Evolutionary conservation across 495 filamentous ascomycete genomes (phyloP).

Genomic region (Hypoxylon intermedium): DNA sequence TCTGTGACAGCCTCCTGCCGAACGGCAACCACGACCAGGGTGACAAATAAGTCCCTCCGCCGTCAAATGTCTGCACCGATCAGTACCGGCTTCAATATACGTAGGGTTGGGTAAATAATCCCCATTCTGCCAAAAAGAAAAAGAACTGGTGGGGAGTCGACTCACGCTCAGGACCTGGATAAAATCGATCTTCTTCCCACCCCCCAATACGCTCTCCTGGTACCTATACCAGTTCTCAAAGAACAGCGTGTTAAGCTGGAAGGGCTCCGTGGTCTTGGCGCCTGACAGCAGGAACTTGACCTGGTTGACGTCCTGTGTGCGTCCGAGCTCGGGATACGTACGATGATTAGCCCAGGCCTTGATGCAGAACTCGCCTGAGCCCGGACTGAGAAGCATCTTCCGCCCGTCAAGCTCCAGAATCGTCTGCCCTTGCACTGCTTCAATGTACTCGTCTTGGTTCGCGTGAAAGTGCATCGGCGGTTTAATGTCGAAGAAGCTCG

Average conservation of each 20-base stretch:
- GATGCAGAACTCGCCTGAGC: not conserved
- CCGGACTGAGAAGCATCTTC: not conserved
- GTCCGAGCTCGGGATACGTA: conserved; percentile 19
- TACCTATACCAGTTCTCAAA: conserved; percentile 62
- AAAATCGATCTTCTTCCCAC: conserved; percentile 40
- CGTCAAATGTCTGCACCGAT: conserved; percentile 46
- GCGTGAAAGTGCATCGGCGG: not conserved
- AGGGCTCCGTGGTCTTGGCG: conserved; percentile 25
- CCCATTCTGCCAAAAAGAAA: too few species aligned
- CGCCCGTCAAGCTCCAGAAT: not conserved
- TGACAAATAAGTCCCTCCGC: conserved; percentile 47
- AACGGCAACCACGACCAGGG: conserved; percentile 51
- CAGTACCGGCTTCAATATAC: not conserved
- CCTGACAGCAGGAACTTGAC: conserved; percentile 26
- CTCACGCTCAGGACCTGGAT: conserved; percentile 46
- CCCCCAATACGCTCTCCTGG: conserved; percentile 48
- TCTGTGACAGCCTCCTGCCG: conserved; percentile 37
- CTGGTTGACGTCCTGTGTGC: not conserved
- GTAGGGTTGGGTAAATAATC: not conserved
- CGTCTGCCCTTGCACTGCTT: not conserved
- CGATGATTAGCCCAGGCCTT: conserved; percentile 35
- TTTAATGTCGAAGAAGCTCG: not conserved
- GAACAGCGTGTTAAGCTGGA: conserved; percentile 49
- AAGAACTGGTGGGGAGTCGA: not conserved
- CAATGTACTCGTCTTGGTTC: not conserved